These are phyloP conservation scores for Knufia petricola DNA, from an alignment of 2,329 filamentous ascomycete species.

Conservation along the genomic window DNA sequence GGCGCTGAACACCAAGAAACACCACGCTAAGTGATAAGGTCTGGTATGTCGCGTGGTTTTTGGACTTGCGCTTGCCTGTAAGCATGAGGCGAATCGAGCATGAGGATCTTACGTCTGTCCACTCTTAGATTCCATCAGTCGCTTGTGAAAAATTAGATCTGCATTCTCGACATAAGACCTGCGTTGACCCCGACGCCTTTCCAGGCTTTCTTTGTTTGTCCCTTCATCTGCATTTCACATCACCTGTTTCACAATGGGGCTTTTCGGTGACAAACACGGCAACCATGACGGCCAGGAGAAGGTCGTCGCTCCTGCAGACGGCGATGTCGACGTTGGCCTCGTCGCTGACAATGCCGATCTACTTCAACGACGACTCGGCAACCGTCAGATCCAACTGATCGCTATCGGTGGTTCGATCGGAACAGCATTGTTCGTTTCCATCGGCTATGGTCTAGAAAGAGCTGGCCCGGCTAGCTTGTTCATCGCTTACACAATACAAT, in stretches of 20 bases:
- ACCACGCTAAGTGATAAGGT: conserved; percentile 1
- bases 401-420: conserved; percentile 35
- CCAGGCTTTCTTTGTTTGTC: not conserved
- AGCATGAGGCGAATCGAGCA: not conserved
- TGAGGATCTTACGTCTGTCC: not conserved
- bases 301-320: not conserved
- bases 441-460: conserved; percentile 29
- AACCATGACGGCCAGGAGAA: not conserved
- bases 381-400: conserved; percentile 49
- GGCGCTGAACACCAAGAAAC: not conserved
- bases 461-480: conserved; percentile 32
- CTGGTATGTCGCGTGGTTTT: not conserved
- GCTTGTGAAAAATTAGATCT: not conserved
- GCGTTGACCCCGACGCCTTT: not conserved
- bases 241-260: no score
- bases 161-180: not conserved
- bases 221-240: not conserved
- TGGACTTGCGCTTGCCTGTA: not conserved
- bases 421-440: conserved; percentile 32
- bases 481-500: conserved; percentile 27
- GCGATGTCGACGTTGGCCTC: conserved; percentile 14
- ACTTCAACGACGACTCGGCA: conserved; percentile 42
- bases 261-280: no score
- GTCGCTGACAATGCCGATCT: conserved; percentile 27
- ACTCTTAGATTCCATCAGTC: no score